Evolutionary conservation across 2,329 filamentous ascomycete genomes (phyloP).

Genomic region (Lachnellula arida): DNA sequence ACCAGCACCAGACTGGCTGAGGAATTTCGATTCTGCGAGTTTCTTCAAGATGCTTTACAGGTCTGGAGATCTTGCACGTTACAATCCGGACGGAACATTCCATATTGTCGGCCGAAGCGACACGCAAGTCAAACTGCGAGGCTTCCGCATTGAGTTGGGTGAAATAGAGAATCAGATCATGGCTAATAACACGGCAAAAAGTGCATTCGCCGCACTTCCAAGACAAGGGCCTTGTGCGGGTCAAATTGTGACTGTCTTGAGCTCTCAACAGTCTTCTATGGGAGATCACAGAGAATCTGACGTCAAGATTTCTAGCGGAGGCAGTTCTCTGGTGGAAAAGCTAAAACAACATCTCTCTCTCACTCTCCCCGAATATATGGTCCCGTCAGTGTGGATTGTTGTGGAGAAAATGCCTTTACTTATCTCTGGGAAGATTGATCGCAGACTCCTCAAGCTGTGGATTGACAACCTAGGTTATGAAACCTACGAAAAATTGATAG

Average conservation of each 20-base stretch:
- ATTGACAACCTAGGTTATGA: not conserved
- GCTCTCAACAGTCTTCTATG: conserved; percentile 7
- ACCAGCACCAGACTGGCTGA: conserved; percentile 40
- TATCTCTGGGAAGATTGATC: not conserved
- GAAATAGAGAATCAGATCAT: conserved; percentile 55
- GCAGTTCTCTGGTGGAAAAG: not conserved
- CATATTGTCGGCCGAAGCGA: conserved; percentile 75
- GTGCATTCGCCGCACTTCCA: conserved; percentile 50
- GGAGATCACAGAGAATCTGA: not conserved
- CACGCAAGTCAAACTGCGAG: conserved; percentile 75
- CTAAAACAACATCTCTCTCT: not conserved
- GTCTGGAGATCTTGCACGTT: conserved; percentile 73
- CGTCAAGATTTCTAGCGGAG: not conserved
- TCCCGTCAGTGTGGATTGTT: not conserved
- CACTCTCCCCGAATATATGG: conserved; percentile 2
- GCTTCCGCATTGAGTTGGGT: conserved; percentile 73
- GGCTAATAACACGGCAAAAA: not conserved
- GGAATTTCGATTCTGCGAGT: not conserved
- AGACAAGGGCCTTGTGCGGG: conserved; percentile 32
- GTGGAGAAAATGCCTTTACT: not conserved
- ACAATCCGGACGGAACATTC: conserved; percentile 60
- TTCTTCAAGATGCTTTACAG: conserved; percentile 58
- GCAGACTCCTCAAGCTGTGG: not conserved
- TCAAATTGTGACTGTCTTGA: conserved; percentile 27
- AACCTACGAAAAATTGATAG: not conserved